Base-by-base conservation (phyloP, 202 grass and related monocot genomes). In the Schoenoplectus tabernaemontani region DNA sequence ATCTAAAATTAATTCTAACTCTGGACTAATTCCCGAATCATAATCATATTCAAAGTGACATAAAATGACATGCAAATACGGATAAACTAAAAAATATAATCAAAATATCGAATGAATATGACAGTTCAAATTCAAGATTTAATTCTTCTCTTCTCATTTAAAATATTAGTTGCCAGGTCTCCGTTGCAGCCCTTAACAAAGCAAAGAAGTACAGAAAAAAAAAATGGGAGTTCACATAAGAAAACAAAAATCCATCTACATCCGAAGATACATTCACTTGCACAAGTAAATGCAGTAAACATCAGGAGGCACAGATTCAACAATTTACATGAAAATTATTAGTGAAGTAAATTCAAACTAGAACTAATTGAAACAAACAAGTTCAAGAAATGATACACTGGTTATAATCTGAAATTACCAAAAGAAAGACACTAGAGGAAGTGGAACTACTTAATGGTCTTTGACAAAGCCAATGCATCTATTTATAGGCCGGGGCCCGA, bases 401-500 rank as follows among this genome's bases (percentile, higher is more conserved):
- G 26, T 34, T 10, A 66, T 48, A 44, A 53, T 47, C 24, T 23
- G 44, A 66, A 80, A 80, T 33, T 61, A 28, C 19, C 5, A 36
- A 65, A 28, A 64, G 2, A 79, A 53, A 80, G 13, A 50, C 16
- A 50, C 19, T 47, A 53, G 44, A 80, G 20, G 39, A 28, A 65
- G 44, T 38, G 43, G 4, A 66, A 80, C 24, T 62, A 47, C n/a
- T 63, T 15, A 17, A 59, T 0, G 36, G 23, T 60, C 16, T 61
- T 39, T 63, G 38, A 79, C 23, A 4, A 15, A 44, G 61, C 2
- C 41, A 51, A n/a, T 62, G 60, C 23, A 66, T 34, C 30, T 64
- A 61, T 65, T 80, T 80, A 66, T 80, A 64, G 39, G 48, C 26
- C 9, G 23, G 36, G 15, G 78, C 59, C 44, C 51, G 20, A 65